Percentiles rank a stretch among this genome's conserved stretches.
phyloP scores from a whole-genome alignment of 768 basidiomycete species.

The Podaxis sp. region DNA sequence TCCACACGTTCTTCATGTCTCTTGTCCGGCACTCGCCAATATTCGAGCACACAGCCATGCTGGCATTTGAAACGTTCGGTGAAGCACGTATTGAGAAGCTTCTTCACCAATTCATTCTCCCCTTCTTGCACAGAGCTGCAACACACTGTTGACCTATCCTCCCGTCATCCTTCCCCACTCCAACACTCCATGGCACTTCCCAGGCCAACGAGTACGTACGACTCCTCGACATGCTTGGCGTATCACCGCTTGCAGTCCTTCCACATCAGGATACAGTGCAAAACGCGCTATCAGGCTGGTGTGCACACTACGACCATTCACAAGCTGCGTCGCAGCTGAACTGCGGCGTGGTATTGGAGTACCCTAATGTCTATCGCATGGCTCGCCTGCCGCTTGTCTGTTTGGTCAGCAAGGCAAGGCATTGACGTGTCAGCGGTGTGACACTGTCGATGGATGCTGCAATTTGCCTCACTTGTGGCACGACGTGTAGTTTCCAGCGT shows the following conservation, averaged over 20 bases:
- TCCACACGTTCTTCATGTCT: slow-evolving; percentile 88
- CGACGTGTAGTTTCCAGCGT: slow-evolving; percentile 84
- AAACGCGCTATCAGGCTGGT: slow-evolving; percentile 88
- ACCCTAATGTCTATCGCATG: slow-evolving; percentile 79
- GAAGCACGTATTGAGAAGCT: slow-evolving; percentile 84
- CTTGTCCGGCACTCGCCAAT: slow-evolving; percentile 87
- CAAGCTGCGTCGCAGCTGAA: slow-evolving; percentile 78
- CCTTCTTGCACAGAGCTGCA: slow-evolving; percentile 86
- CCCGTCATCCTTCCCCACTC: slow-evolving; percentile 59
- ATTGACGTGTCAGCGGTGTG: slow-evolving; percentile 74
- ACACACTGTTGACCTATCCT: slow-evolving; percentile 80
- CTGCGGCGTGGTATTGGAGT: slow-evolving; percentile 79
- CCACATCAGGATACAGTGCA: slow-evolving; percentile 86
- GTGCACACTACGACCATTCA: slow-evolving; percentile 82
- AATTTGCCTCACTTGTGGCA: slow-evolving; percentile 88
- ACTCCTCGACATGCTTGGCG: slow-evolving; percentile 69
- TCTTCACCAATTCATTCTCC: slow-evolving; percentile 84
- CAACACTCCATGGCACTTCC: slow-evolving; percentile 29
- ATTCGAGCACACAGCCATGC: slow-evolving; percentile 80
- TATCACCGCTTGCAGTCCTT: slow-evolving; percentile 77
- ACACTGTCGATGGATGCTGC: slow-evolving; percentile 80
- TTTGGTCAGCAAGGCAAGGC: slow-evolving; percentile 74
- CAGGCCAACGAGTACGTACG: slow-evolving; percentile 75
- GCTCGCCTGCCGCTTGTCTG: slow-evolving; percentile 73
- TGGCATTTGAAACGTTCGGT: slow-evolving; percentile 78